Conservation (phyloP, 441 rosid genomes). For the Euphorbia celastroides region DNA sequence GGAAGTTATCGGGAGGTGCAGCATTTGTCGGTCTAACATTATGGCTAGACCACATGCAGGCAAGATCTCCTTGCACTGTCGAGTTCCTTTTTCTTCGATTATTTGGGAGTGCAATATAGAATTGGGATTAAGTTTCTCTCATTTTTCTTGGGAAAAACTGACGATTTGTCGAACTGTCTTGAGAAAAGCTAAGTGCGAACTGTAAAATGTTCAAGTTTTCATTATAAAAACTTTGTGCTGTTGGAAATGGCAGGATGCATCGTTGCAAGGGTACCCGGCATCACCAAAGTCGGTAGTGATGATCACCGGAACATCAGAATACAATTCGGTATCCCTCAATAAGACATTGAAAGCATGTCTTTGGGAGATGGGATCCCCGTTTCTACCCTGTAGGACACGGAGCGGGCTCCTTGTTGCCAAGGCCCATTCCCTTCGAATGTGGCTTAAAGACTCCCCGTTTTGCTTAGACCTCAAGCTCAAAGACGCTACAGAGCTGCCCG, state of each 20-base stretch:
- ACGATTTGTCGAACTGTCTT: too few relatives aligned
- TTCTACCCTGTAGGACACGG: constrained; percentile 77
- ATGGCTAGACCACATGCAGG: constrained; percentile 99
- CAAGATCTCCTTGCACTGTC: constrained; percentile 19
- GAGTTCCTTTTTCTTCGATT: neutral
- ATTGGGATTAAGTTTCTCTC: too few relatives aligned
- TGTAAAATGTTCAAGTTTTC: too few relatives aligned
- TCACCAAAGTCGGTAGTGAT: constrained; percentile 94
- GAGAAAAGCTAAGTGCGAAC: too few relatives aligned
- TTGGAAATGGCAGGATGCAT: constrained; percentile 63
- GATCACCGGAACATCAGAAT: constrained; percentile 83
- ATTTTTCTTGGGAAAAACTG: too few relatives aligned
- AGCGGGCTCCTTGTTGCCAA: constrained; percentile 85
- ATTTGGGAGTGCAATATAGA: neutral
- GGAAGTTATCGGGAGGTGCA: constrained; percentile 92
- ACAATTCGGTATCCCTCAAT: constrained; percentile 72
- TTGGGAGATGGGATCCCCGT: constrained; percentile 99
- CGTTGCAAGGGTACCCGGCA: constrained; percentile 78
- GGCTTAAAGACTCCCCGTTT: constrained; percentile 96
- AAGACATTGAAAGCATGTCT: constrained; percentile 84
- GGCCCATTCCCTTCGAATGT: constrained; percentile 93
- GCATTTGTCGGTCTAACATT: constrained; percentile 90
- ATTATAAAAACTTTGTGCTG: too few relatives aligned
- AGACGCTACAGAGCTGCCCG: constrained; percentile 60
- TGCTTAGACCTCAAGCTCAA: constrained; percentile 90